Percentiles rank a stretch among this genome's conserved stretches.
These are phyloP conservation scores for Phaeomoniella chlamydospora DNA, from an alignment of 2,329 filamentous ascomycete genomes.

Conservation along the genomic window DNA sequence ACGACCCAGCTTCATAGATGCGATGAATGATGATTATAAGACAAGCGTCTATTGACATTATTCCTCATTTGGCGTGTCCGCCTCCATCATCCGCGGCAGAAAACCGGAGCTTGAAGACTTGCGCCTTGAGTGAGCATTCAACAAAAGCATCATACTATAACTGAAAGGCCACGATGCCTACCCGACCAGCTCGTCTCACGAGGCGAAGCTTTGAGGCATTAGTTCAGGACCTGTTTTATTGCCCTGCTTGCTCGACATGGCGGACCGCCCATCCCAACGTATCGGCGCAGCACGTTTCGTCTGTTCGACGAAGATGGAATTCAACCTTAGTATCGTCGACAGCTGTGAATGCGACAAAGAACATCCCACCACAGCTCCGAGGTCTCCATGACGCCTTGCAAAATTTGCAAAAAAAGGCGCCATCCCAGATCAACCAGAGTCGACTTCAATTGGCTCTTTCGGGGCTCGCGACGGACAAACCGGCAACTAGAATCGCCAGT, in stretches of 20 bases:
- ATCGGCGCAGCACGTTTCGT: conserved; percentile 5
- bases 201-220: not conserved
- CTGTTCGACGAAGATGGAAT: conserved; percentile 8
- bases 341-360: conserved; percentile 37
- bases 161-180: not conserved
- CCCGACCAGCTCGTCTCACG: not conserved
- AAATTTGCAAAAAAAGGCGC: conserved; percentile 35
- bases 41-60: no score
- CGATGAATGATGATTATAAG: no score
- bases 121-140: no score
- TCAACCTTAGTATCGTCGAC: conserved; percentile 34
- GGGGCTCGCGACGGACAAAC: conserved; percentile 38
- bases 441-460: conserved; percentile 44
- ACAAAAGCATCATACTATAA: no score
- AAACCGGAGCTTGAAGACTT: no score
- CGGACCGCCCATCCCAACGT: not conserved
- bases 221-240: not conserved
- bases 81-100: no score
- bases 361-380: conserved; percentile 35
- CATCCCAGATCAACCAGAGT: conserved; percentile 43
- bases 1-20: no score
- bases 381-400: conserved; percentile 39
- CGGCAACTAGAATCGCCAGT: conserved; percentile 42
- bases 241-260: conserved; percentile 1
- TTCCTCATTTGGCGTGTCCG: no score